Evolutionary conservation across 2,329 filamentous ascomycete species (phyloP).

Genomic region (Pseudogymnoascus sp.): DNA sequence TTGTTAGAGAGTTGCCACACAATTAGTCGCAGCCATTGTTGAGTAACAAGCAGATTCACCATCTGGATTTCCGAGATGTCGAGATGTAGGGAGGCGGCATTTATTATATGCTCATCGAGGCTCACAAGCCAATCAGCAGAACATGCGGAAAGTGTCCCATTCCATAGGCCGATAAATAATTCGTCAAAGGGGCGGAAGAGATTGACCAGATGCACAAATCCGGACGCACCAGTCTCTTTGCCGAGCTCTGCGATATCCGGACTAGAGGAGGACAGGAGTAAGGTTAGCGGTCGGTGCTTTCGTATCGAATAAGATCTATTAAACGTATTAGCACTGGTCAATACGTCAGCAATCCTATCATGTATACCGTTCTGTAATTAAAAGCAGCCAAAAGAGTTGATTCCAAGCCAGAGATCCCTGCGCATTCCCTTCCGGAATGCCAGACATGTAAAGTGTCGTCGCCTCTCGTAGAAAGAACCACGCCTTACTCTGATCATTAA

Average conservation of each 20-base stretch:
- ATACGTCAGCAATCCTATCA: background rate
- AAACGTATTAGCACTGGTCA: background rate
- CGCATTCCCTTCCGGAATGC: conserved; percentile 49
- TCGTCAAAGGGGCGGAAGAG: conserved; percentile 57
- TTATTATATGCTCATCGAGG: conserved; percentile 47
- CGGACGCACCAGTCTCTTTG: conserved; percentile 44
- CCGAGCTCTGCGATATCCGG: conserved; percentile 42
- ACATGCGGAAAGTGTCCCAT: conserved; percentile 45
- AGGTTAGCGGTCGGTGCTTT: conserved; percentile 53
- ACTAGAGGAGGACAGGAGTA: conserved; percentile 50
- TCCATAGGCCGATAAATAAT: conserved; percentile 56
- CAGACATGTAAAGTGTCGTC: conserved; percentile 49
- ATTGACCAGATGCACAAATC: conserved; percentile 53
- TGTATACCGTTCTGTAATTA: conserved; percentile 50
- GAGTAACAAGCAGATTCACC: conserved; percentile 60
- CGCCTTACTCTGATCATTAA: conserved; percentile 39
- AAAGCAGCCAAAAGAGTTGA: conserved; percentile 55
- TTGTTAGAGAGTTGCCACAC: conserved; percentile 66
- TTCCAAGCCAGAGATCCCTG: conserved; percentile 42
- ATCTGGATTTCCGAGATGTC: conserved; percentile 54
- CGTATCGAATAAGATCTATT: conserved; percentile 55
- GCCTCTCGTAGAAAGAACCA: conserved; percentile 57
- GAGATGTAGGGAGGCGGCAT: conserved; percentile 26
- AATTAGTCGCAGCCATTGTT: conserved; percentile 63
- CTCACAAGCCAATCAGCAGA: conserved; percentile 25